Base-by-base conservation (phyloP, 768 basidiomycete species). In the Leccinum subtestaceum region DNA sequence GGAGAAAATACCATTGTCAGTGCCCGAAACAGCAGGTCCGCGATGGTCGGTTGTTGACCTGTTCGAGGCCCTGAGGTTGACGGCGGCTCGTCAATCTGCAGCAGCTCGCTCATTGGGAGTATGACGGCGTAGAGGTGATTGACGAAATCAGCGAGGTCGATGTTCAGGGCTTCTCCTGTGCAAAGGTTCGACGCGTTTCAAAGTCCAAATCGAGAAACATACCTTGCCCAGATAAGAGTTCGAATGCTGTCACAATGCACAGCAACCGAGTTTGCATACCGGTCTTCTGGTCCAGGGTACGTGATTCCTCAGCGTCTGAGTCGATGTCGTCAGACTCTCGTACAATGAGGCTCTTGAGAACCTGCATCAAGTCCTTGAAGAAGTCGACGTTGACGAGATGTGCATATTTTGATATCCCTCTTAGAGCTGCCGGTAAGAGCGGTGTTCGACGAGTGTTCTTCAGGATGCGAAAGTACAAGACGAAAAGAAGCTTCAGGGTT, bases 311-410 rank as follows among this genome's bases (percentile, higher is more conserved):
- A 50, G 74, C 72, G 50, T 72, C 75, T 25, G 73, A 74, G n/a
- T 77, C 75, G 29, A 77, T 74, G 57, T 76, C 75, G 49, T 78
- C 77, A 46, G 63, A 60, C 45, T 81, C 78, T 60, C 84, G 84
- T 53, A 77, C 68, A 66, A 95, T 84, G 58, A 95, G 82, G 58
- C 81, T 81, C 75, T 91, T 91, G 34, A 99, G 79, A 5, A 95
- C 92, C 55, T 84, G 80, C 78, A 99, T 82, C 50, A 99, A 80
- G 75, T 99, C 97, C 68, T 89, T 88, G 84, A 98, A 99, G 77
- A 99, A 98, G 72, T 99, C 95, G 65, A 98, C 84, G 74, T 97
- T 99, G 72, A 99, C 94, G 58, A 98, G 84, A 71, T 98, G 97
- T 1, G 96, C 89, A 69, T 93, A 98, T 76, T 86, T 88, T 3